phyloP scores from a whole-genome alignment of 768 basidiomycete genomes.

The Symmetrospora coprosmae region DNA sequence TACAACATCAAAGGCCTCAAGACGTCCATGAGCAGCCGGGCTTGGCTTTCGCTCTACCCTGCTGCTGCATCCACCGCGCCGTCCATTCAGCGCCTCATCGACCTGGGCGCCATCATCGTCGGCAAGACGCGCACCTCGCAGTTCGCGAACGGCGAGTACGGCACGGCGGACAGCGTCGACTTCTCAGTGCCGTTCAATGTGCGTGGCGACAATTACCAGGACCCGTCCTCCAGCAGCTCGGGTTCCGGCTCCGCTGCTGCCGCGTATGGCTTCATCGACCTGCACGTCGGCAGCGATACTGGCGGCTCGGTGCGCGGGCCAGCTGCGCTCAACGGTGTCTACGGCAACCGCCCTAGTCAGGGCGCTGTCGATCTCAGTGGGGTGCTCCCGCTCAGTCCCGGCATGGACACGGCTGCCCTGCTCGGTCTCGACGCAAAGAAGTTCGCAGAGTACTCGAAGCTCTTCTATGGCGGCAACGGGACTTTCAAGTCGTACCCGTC shows the following conservation, averaged over 20 bases:
- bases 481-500: slow-evolving; percentile 26
- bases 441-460: slow-evolving; percentile 29
- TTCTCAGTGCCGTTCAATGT: slow-evolving; percentile 32
- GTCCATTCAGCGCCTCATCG: slow-evolving; percentile 42
- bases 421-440: slow-evolving; percentile 29
- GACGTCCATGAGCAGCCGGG: slow-evolving; percentile 40
- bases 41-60: slow-evolving; percentile 37
- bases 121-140: slow-evolving; percentile 41
- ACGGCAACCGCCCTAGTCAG: slow-evolving; percentile 33
- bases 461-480: slow-evolving; percentile 30
- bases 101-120: slow-evolving; percentile 44
- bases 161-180: slow-evolving; percentile 31
- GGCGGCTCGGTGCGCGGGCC: slow-evolving; percentile 32
- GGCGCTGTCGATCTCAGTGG: slow-evolving; percentile 30
- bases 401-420: slow-evolving; percentile 32
- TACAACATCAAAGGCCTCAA: slow-evolving; percentile 39
- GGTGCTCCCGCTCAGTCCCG: slow-evolving; percentile 29
- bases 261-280: slow-evolving; percentile 36
- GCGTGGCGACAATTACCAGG: slow-evolving; percentile 34
- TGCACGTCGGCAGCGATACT: slow-evolving; percentile 34
- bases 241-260: slow-evolving; percentile 26
- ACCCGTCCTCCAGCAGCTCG: slow-evolving; percentile 29
- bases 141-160: slow-evolving; percentile 42
- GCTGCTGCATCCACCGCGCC: slow-evolving; percentile 39
- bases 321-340: slow-evolving; percentile 30